Conservation (phyloP, 257 asterid genomes). For the Coffea eugenioides region DNA sequence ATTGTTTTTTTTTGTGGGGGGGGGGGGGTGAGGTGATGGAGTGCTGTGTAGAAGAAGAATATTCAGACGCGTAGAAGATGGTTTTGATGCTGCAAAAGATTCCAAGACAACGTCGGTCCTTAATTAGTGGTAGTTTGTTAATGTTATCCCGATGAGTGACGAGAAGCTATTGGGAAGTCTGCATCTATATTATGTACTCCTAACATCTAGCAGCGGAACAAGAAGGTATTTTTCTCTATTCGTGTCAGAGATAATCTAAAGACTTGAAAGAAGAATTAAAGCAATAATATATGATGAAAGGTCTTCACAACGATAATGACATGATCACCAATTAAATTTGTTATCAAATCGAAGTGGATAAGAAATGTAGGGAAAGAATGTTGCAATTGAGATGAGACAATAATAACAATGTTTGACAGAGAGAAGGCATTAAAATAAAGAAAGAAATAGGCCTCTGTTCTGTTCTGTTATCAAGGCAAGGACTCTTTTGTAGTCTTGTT, state of each 20-base stretch:
- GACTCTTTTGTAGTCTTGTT: no score
- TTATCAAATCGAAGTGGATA: conserved; percentile 6
- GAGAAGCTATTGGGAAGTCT: neutral
- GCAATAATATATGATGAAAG: neutral
- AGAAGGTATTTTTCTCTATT: neutral
- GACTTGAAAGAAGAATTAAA: neutral
- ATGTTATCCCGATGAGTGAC: conserved; percentile 11
- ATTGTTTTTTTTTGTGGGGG: no score
- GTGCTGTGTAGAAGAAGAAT: neutral
- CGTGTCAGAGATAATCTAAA: neutral
- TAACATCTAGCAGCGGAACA: conserved; percentile 3
- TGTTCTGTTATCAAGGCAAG: neutral
- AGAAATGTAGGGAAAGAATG: conserved; percentile 1
- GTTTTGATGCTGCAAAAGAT: conserved; percentile 2
- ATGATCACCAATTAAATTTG: neutral
- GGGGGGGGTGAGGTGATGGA: no score
- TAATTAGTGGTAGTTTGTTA: neutral
- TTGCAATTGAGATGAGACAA: neutral
- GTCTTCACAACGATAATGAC: neutral
- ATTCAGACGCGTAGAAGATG: neutral
- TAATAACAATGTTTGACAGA: conserved; percentile 12
- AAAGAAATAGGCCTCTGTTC: neutral
- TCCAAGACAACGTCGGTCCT: neutral
- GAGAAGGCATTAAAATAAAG: neutral
- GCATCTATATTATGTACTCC: neutral